Base-by-base conservation (phyloP, 805 yeast species). In the Myxozyma kluyveri region DNA sequence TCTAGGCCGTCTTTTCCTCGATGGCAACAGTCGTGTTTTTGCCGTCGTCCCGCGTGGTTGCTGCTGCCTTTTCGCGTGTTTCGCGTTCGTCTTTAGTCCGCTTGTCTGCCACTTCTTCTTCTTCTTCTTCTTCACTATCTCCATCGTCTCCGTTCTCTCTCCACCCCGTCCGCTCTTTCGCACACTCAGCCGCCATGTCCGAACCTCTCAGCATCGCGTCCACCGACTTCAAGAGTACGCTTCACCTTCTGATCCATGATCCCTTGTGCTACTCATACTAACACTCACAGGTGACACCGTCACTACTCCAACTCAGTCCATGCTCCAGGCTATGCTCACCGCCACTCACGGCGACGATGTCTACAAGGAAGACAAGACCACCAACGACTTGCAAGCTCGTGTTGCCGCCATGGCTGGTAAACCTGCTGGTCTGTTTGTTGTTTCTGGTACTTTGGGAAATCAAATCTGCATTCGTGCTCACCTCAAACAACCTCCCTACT, bases 361-460 rank as follows among this genome's bases (percentile, higher is more conserved):
- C n/a, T 88, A 88, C 70, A 76, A 80, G 57, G 96, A 90, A 66
- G 98, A 90, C 66, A 69, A 69, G 19, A 81, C 83, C 59, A 87
- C 96, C 22, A 67, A 75, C 26, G 77, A 71, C 19, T 71, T 90
- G 41, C 93, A 89, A 67, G 64, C 69, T 7, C 76, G 76, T 49
- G 80, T 90, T 49, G 84, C 87, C 4, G 70, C 73, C 22, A 61
- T 89, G 50, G 76, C 95, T 4, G 96, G 95, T 17, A 86, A 84
- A 61, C 87, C 82, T 60, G 85, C 88, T 1, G 96, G 86, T 10
- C 67, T 88, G 47, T 90, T 76, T 69, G 88, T 95, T 69, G 88
- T 83, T 19, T 84, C 95, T 21, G 97, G 98, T 42, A 91, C 97
- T 4, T 69, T 90, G 69, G 84, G 96, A 9, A 90, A 90, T 70